Evolutionary conservation across 2,329 filamentous ascomycete genomes (phyloP).

Genomic region (Fusarium domesticum): DNA sequence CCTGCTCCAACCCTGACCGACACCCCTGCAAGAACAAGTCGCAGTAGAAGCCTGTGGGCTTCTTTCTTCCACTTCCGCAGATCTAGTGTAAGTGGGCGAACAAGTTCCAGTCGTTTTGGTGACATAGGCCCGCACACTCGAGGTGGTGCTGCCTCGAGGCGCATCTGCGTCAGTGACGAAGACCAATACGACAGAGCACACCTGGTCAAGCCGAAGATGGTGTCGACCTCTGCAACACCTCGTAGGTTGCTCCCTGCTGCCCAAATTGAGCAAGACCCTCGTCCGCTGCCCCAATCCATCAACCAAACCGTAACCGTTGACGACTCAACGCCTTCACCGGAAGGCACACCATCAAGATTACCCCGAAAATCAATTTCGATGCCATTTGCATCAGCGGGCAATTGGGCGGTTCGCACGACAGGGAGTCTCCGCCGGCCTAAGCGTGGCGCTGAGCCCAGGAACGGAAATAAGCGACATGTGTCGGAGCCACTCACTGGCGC

Average conservation of each 20-base stretch:
- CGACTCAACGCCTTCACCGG: conserved; percentile 26
- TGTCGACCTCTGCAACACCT: conserved; percentile 28
- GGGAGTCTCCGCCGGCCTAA: conserved; percentile 57
- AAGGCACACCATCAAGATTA: conserved; percentile 43
- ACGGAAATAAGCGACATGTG: conserved; percentile 48
- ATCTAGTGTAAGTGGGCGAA: conserved; percentile 24
- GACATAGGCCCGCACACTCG: conserved; percentile 29
- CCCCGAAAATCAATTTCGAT: conserved; percentile 56
- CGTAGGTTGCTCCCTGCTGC: conserved; percentile 23
- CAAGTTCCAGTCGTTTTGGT: conserved; percentile 24
- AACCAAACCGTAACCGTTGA: conserved; percentile 6
- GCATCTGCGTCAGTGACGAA: conserved; percentile 27
- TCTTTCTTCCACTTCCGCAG: conserved; percentile 54
- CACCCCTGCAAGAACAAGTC: conserved; percentile 15
- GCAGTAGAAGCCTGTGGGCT: conserved; percentile 41
- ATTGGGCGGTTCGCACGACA: conserved; percentile 53
- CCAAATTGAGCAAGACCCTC: conserved; percentile 24
- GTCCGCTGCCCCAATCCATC: conserved; percentile 1
- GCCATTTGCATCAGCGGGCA: conserved; percentile 55
- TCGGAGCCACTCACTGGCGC: conserved; percentile 48
- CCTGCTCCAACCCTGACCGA: conserved; percentile 28
- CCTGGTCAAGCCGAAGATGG: conserved; percentile 38
- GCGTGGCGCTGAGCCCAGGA: conserved; percentile 43
- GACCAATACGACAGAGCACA: conserved; percentile 29
- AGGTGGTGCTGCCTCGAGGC: conserved; percentile 22